These are phyloP conservation scores for Stemphylium beticola DNA, from an alignment of 2,329 filamentous ascomycete species.

Conservation along the genomic window DNA sequence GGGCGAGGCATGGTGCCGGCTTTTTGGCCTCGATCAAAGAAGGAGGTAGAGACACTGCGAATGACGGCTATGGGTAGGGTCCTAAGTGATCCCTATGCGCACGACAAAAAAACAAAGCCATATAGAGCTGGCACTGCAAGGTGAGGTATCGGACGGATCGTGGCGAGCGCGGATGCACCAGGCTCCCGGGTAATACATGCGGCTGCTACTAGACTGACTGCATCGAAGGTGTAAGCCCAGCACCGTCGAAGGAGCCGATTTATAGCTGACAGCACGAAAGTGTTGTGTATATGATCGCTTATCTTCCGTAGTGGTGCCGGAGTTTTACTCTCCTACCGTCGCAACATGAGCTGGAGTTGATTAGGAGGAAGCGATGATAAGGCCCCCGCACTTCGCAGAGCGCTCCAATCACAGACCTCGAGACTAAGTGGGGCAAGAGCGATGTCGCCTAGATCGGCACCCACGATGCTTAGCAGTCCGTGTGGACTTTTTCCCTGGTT, in stretches of 20 bases:
- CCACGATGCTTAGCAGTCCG: too few relatives aligned
- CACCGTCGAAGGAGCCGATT: slow-evolving; percentile 15
- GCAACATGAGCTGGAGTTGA: not conserved
- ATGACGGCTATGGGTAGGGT: slow-evolving; percentile 1
- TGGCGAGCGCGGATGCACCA: slow-evolving; percentile 5
- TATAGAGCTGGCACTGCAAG: slow-evolving; percentile 8
- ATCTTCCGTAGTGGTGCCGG: not conserved
- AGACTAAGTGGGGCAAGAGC: slow-evolving; percentile 9
- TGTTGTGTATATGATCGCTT: not conserved
- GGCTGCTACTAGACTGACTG: slow-evolving; percentile 3
- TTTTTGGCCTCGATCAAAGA: not conserved
- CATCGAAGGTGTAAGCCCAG: slow-evolving; percentile 9
- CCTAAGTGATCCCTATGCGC: not conserved
- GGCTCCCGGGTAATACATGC: slow-evolving; percentile 10
- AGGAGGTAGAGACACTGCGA: not conserved
- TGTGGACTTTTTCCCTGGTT: too few relatives aligned
- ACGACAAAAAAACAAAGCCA: not conserved
- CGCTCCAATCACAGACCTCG: slow-evolving; percentile 15
- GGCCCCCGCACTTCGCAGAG: slow-evolving; percentile 16
- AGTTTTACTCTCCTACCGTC: not conserved
- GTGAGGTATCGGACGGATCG: slow-evolving; percentile 4
- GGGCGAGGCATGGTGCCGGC: slow-evolving; percentile 64
- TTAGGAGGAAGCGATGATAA: slow-evolving; percentile 14
- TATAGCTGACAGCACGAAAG: slow-evolving; percentile 1
- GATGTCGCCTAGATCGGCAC: not conserved